phyloP scores from a whole-genome alignment of 352 stramenopile genomes.

The Phytophthora citricola region DNA sequence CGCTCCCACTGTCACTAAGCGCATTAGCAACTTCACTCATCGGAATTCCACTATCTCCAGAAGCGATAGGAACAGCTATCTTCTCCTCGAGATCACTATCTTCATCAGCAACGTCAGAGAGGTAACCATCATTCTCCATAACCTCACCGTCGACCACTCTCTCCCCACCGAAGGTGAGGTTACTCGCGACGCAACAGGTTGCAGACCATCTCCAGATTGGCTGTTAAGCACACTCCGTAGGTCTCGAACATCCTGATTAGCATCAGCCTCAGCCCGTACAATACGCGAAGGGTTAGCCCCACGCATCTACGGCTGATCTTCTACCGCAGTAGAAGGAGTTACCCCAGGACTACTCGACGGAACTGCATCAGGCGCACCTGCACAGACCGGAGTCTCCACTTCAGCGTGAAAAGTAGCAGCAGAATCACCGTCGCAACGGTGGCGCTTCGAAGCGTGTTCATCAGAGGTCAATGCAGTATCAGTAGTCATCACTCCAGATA shows the following conservation, averaged over 20 bases:
- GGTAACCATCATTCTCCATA: too few relatives aligned
- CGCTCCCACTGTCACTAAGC: too few relatives aligned
- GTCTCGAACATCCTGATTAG: neutral
- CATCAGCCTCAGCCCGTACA: neutral
- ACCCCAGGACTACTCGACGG: slow-evolving; percentile 1
- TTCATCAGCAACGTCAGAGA: too few relatives aligned
- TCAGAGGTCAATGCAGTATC: neutral
- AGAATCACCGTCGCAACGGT: slow-evolving; percentile 16
- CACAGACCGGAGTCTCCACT: neutral
- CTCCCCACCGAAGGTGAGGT: slow-evolving; percentile 10
- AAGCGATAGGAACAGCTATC: too few relatives aligned
- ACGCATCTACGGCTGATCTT: neutral
- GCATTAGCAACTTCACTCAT: too few relatives aligned
- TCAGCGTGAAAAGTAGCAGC: neutral
- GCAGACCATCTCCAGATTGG: neutral
- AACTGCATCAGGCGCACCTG: neutral
- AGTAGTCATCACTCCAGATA: neutral
- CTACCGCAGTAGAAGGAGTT: slow-evolving; percentile 7
- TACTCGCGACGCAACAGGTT: neutral
- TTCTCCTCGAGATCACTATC: too few relatives aligned
- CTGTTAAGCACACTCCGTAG: neutral
- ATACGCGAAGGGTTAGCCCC: slow-evolving; percentile 3
- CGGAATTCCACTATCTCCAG: too few relatives aligned
- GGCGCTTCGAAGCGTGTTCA: slow-evolving; percentile 12
- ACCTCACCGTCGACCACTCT: neutral